Base-by-base conservation (phyloP, 106 monocot genomes). In the Dendrobium huoshanense region DNA sequence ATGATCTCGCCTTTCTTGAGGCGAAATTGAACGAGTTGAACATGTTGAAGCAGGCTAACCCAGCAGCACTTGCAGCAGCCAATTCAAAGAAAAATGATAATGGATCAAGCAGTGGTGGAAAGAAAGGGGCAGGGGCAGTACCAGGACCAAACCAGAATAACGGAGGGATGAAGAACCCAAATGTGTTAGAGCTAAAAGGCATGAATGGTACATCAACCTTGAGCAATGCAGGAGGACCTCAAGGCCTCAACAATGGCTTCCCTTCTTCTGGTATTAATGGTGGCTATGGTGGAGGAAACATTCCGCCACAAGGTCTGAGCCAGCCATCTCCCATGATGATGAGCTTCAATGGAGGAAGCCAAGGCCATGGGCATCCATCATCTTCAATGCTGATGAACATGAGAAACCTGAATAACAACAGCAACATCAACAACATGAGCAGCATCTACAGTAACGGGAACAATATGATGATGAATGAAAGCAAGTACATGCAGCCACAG, bases 401-500 rank as follows among this genome's bases (percentile, higher is more conserved):
- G 70, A 70, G 27, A 37, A 70, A 85, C 78, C 56, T 55, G 40
- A 75, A 45, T 19, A 77, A 79, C 13, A 19, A 18, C 19, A 75
- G 33, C 77, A 65, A 20, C 64, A 65, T 7, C 64, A 20, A 65
- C 5, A 65, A 65, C 64, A 22, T 22, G 64, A 25, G 5, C 64
- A 65, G 7, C 64, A 20, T 22, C 11, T 25, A 22, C 24, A 70
- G 27, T 37, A 70, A 11, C 83, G 80, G 73, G 65, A 67, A 77
- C 85, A 82, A 77, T 79, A 83, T 31, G 70, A 31, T 37, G 70
- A 9, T 70, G 70, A 70, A 70, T 70, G 70, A 70, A 4, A 6
- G 15, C 92, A 89, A 79, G 72, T 82, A 76, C 84, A 84, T 20
- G 81, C 86, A 84, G 80, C 81, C 92, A 4, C 92, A 92, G 84